Evolutionary conservation across 2,329 filamentous ascomycete genomes (phyloP).

Genomic region (Alternaria triticimaculans): DNA sequence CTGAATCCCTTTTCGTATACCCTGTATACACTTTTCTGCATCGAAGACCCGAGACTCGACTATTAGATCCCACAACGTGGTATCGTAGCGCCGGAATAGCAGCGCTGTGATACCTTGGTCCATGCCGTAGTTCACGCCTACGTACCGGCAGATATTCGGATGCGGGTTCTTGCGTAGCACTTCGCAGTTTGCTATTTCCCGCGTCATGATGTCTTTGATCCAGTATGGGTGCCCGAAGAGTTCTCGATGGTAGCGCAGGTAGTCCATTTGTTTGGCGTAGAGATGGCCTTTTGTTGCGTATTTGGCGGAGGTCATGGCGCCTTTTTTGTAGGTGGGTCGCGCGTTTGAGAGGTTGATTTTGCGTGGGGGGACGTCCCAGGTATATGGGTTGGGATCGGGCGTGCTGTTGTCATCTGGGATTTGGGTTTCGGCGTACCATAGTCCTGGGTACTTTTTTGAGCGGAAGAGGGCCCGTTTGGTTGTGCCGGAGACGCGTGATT

Average conservation of each 20-base stretch:
- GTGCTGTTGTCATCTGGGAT: background rate
- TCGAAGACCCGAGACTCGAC: background rate
- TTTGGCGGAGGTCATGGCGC: background rate
- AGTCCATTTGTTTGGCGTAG: background rate
- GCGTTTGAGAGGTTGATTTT: background rate
- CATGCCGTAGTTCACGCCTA: background rate
- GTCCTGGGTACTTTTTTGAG: background rate
- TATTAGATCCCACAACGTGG: background rate
- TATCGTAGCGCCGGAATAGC: background rate
- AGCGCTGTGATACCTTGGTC: background rate
- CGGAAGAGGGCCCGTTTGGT: background rate
- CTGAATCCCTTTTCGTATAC: background rate
- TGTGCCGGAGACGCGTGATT: background rate
- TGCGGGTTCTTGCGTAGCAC: background rate
- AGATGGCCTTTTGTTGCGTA: background rate
- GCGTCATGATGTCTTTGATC: background rate
- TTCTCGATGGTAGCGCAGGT: background rate
- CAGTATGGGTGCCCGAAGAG: background rate
- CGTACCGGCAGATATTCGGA: background rate
- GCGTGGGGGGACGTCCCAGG: background rate
- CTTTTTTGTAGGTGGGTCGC: background rate
- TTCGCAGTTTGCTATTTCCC: background rate
- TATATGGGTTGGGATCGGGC: background rate
- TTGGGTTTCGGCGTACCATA: background rate
- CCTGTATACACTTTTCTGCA: background rate